Evolutionary conservation across 768 basidiomycete genomes (phyloP).

Genomic region (Pleurotus tuoliensis): DNA sequence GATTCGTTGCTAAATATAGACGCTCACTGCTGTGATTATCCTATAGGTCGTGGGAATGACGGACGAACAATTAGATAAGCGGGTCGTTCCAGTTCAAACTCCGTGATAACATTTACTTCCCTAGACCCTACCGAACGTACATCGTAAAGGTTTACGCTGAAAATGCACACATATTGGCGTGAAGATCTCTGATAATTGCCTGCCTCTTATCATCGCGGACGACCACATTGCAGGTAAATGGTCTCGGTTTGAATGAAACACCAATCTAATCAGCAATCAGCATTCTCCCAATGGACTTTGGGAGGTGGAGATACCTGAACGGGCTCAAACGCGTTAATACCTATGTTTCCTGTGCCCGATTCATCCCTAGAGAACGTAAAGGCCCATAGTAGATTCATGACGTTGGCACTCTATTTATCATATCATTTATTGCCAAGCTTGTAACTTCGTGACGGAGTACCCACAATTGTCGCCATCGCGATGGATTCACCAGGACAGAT

Average conservation of each 20-base stretch:
- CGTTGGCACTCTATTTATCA: neutral
- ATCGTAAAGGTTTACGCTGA: no score
- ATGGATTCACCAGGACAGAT: neutral
- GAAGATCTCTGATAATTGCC: neutral
- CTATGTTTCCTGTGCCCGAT: neutral
- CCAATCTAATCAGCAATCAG: neutral
- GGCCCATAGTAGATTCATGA: neutral
- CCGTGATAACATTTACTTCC: neutral
- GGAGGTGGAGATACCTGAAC: neutral
- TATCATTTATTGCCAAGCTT: no score
- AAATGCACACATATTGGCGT: neutral
- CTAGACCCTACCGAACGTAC: neutral
- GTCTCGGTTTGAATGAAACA: neutral
- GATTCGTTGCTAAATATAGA: no score
- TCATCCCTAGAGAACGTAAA: neutral
- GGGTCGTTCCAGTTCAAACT: neutral
- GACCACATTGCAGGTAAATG: slow-evolving; percentile 1
- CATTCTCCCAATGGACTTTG: neutral
- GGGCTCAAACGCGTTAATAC: neutral
- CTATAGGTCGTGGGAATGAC: neutral
- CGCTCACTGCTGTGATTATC: no score
- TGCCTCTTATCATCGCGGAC: neutral
- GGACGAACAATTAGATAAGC: neutral
- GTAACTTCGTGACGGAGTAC: neutral
- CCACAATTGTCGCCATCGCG: neutral